Conservation (phyloP, 768 basidiomycete species). For the Xanthoconium purpureum region DNA sequence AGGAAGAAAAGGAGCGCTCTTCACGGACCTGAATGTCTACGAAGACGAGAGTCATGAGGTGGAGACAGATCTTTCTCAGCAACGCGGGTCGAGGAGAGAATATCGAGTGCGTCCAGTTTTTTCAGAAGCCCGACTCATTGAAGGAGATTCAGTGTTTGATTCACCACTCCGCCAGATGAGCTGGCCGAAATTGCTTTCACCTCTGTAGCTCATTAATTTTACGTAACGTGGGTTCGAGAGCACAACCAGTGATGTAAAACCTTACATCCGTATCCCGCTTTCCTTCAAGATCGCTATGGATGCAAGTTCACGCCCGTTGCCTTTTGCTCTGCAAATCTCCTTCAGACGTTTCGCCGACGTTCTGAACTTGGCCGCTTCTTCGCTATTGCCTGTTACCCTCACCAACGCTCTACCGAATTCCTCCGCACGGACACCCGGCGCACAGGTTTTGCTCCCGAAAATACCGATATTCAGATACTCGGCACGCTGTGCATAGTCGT, state of each 20-base stretch:
- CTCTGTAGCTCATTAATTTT: background rate
- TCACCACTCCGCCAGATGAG: too few relatives aligned
- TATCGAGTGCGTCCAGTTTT: too few relatives aligned
- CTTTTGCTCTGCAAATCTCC: background rate
- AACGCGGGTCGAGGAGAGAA: too few relatives aligned
- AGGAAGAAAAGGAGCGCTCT: too few relatives aligned
- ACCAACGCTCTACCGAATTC: conserved; percentile 6
- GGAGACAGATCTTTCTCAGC: too few relatives aligned
- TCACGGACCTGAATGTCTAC: too few relatives aligned
- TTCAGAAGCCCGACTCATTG: too few relatives aligned
- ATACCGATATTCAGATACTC: too few relatives aligned
- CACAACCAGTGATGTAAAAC: background rate
- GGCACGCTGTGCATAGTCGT: background rate
- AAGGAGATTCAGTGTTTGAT: too few relatives aligned
- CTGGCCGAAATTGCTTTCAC: background rate
- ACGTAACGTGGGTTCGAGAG: background rate
- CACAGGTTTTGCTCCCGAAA: too few relatives aligned
- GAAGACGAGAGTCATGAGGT: too few relatives aligned
- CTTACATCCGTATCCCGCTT: background rate
- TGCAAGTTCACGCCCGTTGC: conserved; percentile 2
- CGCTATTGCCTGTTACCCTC: background rate
- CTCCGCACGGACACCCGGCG: background rate
- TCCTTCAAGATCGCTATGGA: background rate
- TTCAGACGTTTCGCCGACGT: conserved; percentile 1
- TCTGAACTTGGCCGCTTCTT: conserved; percentile 3